Evolutionary conservation across 1,139 yeast genomes (phyloP).

Genomic region (Scheffersomyces lignicola): DNA sequence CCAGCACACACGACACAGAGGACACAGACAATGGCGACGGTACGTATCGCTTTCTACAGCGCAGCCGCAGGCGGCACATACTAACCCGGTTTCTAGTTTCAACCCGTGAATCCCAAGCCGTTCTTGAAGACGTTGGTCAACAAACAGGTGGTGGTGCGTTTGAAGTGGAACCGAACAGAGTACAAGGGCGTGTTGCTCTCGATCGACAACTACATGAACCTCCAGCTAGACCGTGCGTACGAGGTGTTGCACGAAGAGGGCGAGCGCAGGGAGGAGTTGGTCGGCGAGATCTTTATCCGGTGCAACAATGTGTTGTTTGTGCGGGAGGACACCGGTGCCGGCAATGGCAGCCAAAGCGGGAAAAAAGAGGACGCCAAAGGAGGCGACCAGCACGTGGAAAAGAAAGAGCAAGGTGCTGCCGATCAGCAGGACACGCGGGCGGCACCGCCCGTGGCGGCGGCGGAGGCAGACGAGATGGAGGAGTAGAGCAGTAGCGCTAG

Average conservation of each 20-base stretch:
- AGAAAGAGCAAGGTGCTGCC: too few species aligned
- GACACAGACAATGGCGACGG: too few species aligned
- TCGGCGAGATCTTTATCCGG: conserved; percentile 85
- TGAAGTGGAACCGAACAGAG: conserved; percentile 93
- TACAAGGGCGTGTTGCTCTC: conserved; percentile 79
- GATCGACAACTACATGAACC: conserved; percentile 90
- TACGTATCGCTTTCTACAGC: too few species aligned
- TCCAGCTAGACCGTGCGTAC: conserved; percentile 70
- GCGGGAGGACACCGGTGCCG: conserved; percentile 27
- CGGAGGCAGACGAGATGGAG: too few species aligned
- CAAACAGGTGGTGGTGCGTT: conserved; percentile 72
- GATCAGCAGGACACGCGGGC: too few species aligned
- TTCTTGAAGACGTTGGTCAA: conserved; percentile 74
- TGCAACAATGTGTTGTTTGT: conserved; percentile 78
- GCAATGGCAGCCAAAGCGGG: background rate
- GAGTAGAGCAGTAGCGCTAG: too few species aligned
- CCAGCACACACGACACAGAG: too few species aligned
- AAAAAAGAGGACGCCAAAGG: conserved; percentile 17
- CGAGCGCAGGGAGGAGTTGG: conserved; percentile 47
- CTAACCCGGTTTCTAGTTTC: conserved; percentile 52
- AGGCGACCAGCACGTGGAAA: conserved; percentile 6
- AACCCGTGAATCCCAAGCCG: conserved; percentile 89
- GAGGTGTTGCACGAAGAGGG: conserved; percentile 54
- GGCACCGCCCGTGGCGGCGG: too few species aligned
- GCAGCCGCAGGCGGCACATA: too few species aligned